These are phyloP conservation scores for Candida nitratophila DNA, from an alignment of 805 yeast species.

Conservation along the genomic window DNA sequence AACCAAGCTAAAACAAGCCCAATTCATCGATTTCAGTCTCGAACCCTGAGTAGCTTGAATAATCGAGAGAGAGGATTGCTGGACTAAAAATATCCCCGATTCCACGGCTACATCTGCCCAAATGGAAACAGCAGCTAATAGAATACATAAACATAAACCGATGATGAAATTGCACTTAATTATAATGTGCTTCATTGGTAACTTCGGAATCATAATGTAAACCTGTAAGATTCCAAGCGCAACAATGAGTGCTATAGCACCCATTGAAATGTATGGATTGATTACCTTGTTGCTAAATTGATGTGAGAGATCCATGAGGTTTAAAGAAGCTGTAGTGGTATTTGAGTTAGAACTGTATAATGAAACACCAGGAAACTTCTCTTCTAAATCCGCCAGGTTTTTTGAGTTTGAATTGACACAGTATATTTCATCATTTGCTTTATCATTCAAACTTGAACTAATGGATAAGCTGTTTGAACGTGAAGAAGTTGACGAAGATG, in stretches of 20 bases:
- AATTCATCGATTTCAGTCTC: slow-evolving; percentile 51
- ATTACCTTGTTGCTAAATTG: slow-evolving; percentile 38
- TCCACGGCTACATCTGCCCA: slow-evolving; percentile 52
- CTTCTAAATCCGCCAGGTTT: slow-evolving; percentile 11
- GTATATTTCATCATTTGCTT: slow-evolving; percentile 28
- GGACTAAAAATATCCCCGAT: slow-evolving; percentile 36
- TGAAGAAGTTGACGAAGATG: slow-evolving; percentile 5
- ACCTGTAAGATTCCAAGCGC: slow-evolving; percentile 33
- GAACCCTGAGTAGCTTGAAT: slow-evolving; percentile 37
- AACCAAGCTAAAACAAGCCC: slow-evolving; percentile 51
- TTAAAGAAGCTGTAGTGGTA: slow-evolving; percentile 28
- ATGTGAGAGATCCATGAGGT: slow-evolving; percentile 40
- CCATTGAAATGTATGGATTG: slow-evolving; percentile 49
- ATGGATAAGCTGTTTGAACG: slow-evolving; percentile 4
- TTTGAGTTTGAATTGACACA: slow-evolving; percentile 13
- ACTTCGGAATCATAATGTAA: slow-evolving; percentile 39
- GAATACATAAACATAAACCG: slow-evolving; percentile 30
- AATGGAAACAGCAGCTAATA: slow-evolving; percentile 65
- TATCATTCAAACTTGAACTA: slow-evolving; percentile 13
- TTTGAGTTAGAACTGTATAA: slow-evolving; percentile 26
- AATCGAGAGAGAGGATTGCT: slow-evolving; percentile 43
- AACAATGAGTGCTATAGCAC: slow-evolving; percentile 37
- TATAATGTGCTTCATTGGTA: slow-evolving; percentile 33
- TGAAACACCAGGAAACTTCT: slow-evolving; percentile 27
- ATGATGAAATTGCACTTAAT: slow-evolving; percentile 24